Evolutionary conservation across 1,139 yeast genomes (phyloP).

Genomic region (Saccharomyces hybrid): DNA sequence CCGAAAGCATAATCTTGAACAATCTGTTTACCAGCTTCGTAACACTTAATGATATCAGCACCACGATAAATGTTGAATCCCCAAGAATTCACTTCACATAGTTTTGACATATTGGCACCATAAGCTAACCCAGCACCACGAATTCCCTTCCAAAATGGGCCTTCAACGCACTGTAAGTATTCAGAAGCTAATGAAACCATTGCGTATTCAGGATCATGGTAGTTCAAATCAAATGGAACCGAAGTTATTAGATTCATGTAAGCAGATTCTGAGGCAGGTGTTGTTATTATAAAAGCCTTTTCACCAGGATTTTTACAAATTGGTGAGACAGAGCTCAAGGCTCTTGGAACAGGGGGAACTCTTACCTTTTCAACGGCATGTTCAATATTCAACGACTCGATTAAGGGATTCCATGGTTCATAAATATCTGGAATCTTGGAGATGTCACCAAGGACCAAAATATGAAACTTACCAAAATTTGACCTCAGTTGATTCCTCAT

Average conservation of each 20-base stretch:
- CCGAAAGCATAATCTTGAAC: slow-evolving; percentile 58
- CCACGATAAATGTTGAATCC: slow-evolving; percentile 71
- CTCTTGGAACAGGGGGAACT: slow-evolving; percentile 42
- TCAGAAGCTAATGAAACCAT: slow-evolving; percentile 68
- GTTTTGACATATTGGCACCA: slow-evolving; percentile 61
- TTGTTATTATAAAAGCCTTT: slow-evolving; percentile 57
- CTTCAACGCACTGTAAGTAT: slow-evolving; percentile 81
- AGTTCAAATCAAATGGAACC: slow-evolving; percentile 50
- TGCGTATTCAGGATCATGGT: slow-evolving; percentile 58
- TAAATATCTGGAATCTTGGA: slow-evolving; percentile 24
- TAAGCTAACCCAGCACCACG: slow-evolving; percentile 95
- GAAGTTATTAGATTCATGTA: slow-evolving; percentile 55
- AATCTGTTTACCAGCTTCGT: slow-evolving; percentile 56
- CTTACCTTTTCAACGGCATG: slow-evolving; percentile 8
- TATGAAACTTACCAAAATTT: slow-evolving; percentile 51
- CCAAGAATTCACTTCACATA: slow-evolving; percentile 61
- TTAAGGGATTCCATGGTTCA: slow-evolving; percentile 48
- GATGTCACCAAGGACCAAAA: slow-evolving; percentile 67
- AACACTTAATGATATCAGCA: slow-evolving; percentile 70
- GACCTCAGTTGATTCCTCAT: slow-evolving; percentile 53
- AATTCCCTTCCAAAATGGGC: slow-evolving; percentile 95
- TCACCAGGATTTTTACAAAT: slow-evolving; percentile 48
- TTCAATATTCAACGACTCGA: slow-evolving; percentile 16
- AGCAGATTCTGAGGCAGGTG: slow-evolving; percentile 87
- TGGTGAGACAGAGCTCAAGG: slow-evolving; percentile 47